phyloP scores from a whole-genome alignment of 2,329 filamentous ascomycete species.

The Ophiostoma tasmaniense region DNA sequence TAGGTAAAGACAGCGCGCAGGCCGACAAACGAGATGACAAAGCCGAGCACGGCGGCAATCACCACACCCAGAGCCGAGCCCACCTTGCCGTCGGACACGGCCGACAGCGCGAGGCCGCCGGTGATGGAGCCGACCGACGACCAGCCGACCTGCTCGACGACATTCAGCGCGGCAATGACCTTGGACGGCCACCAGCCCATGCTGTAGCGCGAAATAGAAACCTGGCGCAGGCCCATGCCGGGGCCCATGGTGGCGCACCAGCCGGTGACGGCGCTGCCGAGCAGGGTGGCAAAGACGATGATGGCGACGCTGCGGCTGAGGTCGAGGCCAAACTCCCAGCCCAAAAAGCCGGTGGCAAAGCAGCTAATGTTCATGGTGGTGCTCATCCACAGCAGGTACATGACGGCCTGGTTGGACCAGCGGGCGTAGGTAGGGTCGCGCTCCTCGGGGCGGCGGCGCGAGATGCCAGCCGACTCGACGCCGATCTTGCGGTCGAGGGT shows the following conservation, averaged over 20 bases:
- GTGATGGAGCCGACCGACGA: conserved; percentile 43
- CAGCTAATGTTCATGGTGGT: conserved; percentile 44
- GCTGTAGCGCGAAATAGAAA: conserved; percentile 41
- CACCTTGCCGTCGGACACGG: conserved; percentile 37
- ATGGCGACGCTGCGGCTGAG: conserved; percentile 37
- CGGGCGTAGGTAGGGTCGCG: conserved; percentile 29
- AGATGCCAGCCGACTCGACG: conserved; percentile 40
- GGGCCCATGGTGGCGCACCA: conserved; percentile 44
- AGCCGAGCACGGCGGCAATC: conserved; percentile 40
- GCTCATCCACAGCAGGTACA: conserved; percentile 45
- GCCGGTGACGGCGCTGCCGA: conserved; percentile 36
- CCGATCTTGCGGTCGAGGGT: conserved; percentile 39
- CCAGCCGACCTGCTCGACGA: conserved; percentile 43
- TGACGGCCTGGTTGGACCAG: conserved; percentile 36
- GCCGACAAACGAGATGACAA: conserved; percentile 45
- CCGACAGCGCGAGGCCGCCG: conserved; percentile 40
- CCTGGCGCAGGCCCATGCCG: conserved; percentile 41
- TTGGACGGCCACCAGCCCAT: conserved; percentile 45
- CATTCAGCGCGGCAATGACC: conserved; percentile 41
- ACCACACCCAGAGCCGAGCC: conserved; percentile 45
- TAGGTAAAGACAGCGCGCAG: conserved; percentile 41
- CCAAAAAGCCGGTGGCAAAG: conserved; percentile 44
- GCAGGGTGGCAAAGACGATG: conserved; percentile 37
- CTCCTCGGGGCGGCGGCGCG: conserved; percentile 38
- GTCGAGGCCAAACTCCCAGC: conserved; percentile 39